Evolutionary conservation across 2,329 filamentous ascomycete species (phyloP).

Genomic region (Fusarium sp.): DNA sequence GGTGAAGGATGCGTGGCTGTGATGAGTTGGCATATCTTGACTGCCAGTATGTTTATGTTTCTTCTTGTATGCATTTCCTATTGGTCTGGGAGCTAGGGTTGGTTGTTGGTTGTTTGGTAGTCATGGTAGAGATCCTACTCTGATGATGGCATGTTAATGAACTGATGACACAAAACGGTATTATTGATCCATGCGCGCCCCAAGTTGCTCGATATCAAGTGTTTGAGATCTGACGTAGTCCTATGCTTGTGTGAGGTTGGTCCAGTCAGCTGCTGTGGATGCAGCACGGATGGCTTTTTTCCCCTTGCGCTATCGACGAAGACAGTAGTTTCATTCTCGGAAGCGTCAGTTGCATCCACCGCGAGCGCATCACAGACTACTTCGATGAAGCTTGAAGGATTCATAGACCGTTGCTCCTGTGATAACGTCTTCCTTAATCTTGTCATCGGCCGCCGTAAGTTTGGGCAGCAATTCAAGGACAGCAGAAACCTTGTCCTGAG

Average conservation of each 20-base stretch:
- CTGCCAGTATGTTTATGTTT: constrained; percentile 39
- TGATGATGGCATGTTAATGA: constrained; percentile 58
- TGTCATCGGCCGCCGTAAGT: constrained; percentile 66
- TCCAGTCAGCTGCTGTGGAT: constrained; percentile 8
- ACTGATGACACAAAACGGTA: constrained; percentile 53
- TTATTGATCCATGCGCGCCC: constrained; percentile 27
- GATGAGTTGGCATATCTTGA: constrained; percentile 30
- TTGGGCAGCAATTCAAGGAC: constrained; percentile 72
- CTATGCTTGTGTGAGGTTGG: constrained; percentile 7
- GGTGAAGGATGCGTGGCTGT: constrained; percentile 54
- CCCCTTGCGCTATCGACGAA: background rate
- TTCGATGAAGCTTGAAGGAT: constrained; percentile 72
- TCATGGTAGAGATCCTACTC: constrained; percentile 47
- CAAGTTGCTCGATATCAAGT: constrained; percentile 26
- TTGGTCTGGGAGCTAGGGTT: constrained; percentile 43
- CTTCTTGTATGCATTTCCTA: constrained; percentile 44
- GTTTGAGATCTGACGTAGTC: constrained; percentile 21
- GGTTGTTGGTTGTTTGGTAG: constrained; percentile 49
- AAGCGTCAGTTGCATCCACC: background rate
- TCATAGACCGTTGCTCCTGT: constrained; percentile 73
- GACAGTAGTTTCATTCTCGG: background rate
- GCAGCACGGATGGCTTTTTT: background rate
- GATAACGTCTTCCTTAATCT: constrained; percentile 74
- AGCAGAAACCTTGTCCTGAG: constrained; percentile 68
- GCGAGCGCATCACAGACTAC: constrained; percentile 47